A percentile compares a stretch with the other conserved stretches of the same genome.
Evolutionary conservation across 179 eudicot genomes (phyloP).

Genomic region (Silene coronaria): DNA sequence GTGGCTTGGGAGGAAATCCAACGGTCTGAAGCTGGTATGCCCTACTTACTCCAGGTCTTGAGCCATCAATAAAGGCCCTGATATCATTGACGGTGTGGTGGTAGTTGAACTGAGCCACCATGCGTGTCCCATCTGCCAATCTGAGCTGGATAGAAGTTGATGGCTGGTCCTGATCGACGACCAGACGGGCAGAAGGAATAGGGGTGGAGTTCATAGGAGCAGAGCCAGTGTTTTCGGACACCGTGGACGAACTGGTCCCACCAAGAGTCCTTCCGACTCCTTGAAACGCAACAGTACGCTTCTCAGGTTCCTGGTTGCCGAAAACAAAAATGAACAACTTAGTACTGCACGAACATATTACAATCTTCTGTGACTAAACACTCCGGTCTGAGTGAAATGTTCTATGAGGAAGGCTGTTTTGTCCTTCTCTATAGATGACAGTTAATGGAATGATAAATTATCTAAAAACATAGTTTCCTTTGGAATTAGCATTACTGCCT

Average conservation of each 20-base stretch:
- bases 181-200: slow-evolving; percentile 26
- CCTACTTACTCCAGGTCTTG: slow-evolving; percentile 39
- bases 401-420: too few species aligned
- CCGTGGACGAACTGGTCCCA: slow-evolving; percentile 29
- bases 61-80: slow-evolving; percentile 46
- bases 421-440: too few species aligned
- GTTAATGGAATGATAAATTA: too few species aligned
- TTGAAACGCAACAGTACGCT: slow-evolving; percentile 44
- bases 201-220: slow-evolving; percentile 30
- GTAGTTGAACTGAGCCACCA: slow-evolving; percentile 39
- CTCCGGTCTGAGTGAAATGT: too few species aligned
- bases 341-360: too few species aligned
- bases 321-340: too few species aligned
- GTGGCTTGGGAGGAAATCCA: slow-evolving; percentile 48
- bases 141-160: slow-evolving; percentile 46
- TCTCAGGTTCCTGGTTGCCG: slow-evolving; percentile 45
- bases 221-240: slow-evolving; percentile 22
- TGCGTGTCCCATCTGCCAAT: slow-evolving; percentile 46
- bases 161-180: slow-evolving; percentile 36
- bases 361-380: too few species aligned
- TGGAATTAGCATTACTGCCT: too few species aligned
- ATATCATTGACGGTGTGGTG: slow-evolving; percentile 48
- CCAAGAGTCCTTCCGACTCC: slow-evolving; percentile 63
- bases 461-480: too few species aligned
- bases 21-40: slow-evolving; percentile 46